phyloP scores from a whole-genome alignment of 148 eudicot genomes.

The Dianthus caryophyllus region DNA sequence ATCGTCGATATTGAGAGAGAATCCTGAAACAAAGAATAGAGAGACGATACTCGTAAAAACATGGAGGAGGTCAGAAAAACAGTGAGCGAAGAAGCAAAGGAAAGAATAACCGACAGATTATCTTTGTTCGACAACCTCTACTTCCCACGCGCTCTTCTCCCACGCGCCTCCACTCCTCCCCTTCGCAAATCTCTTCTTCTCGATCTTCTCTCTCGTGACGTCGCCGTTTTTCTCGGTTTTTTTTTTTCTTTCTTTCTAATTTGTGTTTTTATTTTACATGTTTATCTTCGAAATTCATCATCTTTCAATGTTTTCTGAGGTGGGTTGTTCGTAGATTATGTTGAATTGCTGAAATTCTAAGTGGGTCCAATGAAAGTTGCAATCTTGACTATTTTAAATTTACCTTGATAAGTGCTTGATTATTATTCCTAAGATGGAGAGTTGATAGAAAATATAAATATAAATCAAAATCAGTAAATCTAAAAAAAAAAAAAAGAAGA shows the following conservation, averaged over 20 bases:
- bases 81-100: slow-evolving; percentile 40
- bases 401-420: no score
- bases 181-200: slow-evolving; percentile 67
- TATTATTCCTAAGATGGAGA: no score
- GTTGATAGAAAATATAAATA: no score
- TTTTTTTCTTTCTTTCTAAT: neutral
- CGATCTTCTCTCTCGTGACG: slow-evolving; percentile 71
- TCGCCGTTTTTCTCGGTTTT: slow-evolving; percentile 75
- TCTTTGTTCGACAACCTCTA: slow-evolving; percentile 69
- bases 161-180: slow-evolving; percentile 47
- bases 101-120: slow-evolving; percentile 50
- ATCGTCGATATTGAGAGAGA: no score
- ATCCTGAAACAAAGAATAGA: no score
- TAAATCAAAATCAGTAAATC: no score
- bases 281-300: neutral
- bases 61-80: slow-evolving; percentile 21
- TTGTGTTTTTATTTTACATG: neutral
- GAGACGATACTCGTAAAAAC: no score
- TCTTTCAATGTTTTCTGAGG: neutral
- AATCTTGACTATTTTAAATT: no score
- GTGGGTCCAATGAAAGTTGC: neutral
- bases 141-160: slow-evolving; percentile 63
- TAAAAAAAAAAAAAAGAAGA: no score
- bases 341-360: neutral
- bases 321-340: neutral